Conservation (phyloP, 78 protist genomes). For the Dictyostelium discoideum region DNA sequence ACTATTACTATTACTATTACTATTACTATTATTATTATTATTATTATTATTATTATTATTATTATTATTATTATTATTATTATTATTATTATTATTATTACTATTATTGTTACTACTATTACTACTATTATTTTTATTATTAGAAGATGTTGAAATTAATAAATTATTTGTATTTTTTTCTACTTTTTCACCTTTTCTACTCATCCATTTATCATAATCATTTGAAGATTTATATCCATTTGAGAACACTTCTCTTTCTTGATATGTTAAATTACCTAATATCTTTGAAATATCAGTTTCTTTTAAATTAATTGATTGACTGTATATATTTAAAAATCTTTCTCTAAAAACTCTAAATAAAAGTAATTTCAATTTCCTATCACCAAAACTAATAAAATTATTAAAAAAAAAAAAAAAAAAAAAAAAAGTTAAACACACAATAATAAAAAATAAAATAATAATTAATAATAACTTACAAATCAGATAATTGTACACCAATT, state of each 20-base stretch:
- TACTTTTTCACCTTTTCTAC: conserved; percentile 40
- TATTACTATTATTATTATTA: too few relatives aligned
- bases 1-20: too few relatives aligned
- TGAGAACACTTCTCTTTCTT: conserved; percentile 29
- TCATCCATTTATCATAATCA: conserved; percentile 66
- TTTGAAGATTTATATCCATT: conserved; percentile 42
- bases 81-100: too few relatives aligned
- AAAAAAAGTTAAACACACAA: neutral
- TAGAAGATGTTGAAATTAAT: too few relatives aligned
- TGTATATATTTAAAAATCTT: conserved; percentile 26
- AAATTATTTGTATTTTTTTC: neutral
- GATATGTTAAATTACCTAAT: neutral
- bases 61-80: too few relatives aligned
- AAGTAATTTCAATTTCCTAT: neutral
- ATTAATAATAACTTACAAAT: conserved; percentile 9
- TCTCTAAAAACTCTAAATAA: conserved; percentile 46
- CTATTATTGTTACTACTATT: too few relatives aligned
- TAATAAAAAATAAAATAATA: neutral
- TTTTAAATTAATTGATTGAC: conserved; percentile 45
- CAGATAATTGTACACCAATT: conserved; percentile 2
- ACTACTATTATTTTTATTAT: too few relatives aligned
- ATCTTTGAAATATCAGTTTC: conserved; percentile 42
- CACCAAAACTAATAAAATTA: conserved; percentile 7
- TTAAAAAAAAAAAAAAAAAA: neutral
- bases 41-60: too few relatives aligned